These are phyloP conservation scores for Cyberlindnera mycetangii DNA, from an alignment of 805 yeast genomes.

Conservation along the genomic window DNA sequence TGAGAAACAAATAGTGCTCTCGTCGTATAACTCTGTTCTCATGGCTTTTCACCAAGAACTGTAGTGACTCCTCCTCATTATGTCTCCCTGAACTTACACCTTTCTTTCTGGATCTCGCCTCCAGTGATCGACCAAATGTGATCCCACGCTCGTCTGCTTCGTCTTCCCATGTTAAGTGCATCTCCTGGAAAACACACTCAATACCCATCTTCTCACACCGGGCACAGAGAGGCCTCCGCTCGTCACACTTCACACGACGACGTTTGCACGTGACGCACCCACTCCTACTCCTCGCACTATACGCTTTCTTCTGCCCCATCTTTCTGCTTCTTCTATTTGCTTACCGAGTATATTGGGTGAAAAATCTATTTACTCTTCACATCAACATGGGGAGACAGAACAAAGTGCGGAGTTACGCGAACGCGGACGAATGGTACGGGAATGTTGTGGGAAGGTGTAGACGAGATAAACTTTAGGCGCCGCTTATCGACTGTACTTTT, in stretches of 20 bases:
- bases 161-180: slow-evolving; percentile 34
- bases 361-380: too few species aligned
- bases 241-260: slow-evolving; percentile 48
- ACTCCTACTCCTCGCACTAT: slow-evolving; percentile 32
- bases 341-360: too few species aligned
- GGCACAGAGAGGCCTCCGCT: slow-evolving; percentile 33
- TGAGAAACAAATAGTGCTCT: slow-evolving; percentile 15
- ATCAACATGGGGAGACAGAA: too few species aligned
- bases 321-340: neutral
- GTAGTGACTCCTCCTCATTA: neutral
- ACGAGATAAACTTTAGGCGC: neutral
- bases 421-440: neutral
- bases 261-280: slow-evolving; percentile 51
- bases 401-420: slow-evolving; percentile 1
- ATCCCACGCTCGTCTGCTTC: slow-evolving; percentile 35
- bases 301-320: slow-evolving; percentile 28
- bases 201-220: slow-evolving; percentile 29
- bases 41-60: slow-evolving; percentile 1
- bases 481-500: neutral
- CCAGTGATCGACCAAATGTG: slow-evolving; percentile 36
- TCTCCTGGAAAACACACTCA: slow-evolving; percentile 23
- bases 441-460: neutral
- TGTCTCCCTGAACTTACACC: neutral
- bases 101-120: slow-evolving; percentile 19
- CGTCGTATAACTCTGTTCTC: slow-evolving; percentile 9